Conservation (phyloP, 768 basidiomycete genomes). For the Lentinula detonsa region DNA sequence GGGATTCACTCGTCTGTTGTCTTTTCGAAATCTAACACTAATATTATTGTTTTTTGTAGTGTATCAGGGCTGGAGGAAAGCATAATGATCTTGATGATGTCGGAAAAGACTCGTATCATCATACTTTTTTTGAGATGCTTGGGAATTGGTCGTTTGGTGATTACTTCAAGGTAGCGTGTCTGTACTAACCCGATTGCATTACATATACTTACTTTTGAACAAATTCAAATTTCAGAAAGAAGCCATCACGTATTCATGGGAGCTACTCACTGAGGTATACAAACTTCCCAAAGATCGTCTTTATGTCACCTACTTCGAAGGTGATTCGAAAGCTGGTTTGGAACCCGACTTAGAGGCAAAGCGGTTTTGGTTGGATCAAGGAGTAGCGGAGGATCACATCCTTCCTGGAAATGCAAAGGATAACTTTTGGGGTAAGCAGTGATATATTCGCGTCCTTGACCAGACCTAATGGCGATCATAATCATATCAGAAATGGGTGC, state of each 20-base stretch:
- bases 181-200: background rate
- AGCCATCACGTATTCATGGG: constrained; percentile 91
- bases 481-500: constrained; percentile 84
- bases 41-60: constrained; percentile 24
- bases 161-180: constrained; percentile 86
- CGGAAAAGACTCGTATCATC: constrained; percentile 96
- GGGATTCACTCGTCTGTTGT: background rate
- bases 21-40: background rate
- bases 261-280: constrained; percentile 86
- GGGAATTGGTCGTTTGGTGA: constrained; percentile 99
- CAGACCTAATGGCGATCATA: constrained; percentile 6
- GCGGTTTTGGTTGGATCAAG: constrained; percentile 83
- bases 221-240: constrained; percentile 58
- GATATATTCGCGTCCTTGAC: background rate
- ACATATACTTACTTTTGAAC: constrained; percentile 1
- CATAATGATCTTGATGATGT: constrained; percentile 99
- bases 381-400: constrained; percentile 85
- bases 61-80: constrained; percentile 97
- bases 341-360: constrained; percentile 87
- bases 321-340: constrained; percentile 78
- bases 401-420: constrained; percentile 93
- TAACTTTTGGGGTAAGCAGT: constrained; percentile 91
- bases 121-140: constrained; percentile 99
- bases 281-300: constrained; percentile 83
- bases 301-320: constrained; percentile 98